Evolutionary conservation across 192 early-diverging fungal species (phyloP).

Genomic region (Coemansia sp.): DNA sequence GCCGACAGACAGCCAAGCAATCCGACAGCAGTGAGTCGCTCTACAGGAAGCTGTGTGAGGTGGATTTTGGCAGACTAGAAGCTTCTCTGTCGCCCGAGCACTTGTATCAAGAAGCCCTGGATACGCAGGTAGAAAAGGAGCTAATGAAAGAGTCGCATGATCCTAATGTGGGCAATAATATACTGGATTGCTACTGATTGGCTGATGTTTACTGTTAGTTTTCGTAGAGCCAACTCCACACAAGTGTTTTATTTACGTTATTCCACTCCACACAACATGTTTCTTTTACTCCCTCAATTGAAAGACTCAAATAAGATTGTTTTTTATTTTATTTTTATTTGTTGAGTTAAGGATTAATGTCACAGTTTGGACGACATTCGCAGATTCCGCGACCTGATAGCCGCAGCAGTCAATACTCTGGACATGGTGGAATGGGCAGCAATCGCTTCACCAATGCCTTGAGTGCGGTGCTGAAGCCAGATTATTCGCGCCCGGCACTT

Average conservation of each 20-base stretch:
- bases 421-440: conserved; percentile 12
- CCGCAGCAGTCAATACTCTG: conserved; percentile 10
- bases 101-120: conserved; percentile 51
- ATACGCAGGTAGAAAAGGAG: conserved; percentile 38
- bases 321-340: too few relatives aligned
- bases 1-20: background rate
- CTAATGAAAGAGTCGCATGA: conserved; percentile 43
- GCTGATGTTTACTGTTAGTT: background rate
- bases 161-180: conserved; percentile 49
- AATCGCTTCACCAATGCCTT: conserved; percentile 37
- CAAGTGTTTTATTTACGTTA: background rate
- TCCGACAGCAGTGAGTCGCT: conserved; percentile 1
- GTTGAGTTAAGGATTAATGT: too few relatives aligned
- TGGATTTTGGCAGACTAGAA: conserved; percentile 39
- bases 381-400: conserved; percentile 27
- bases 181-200: conserved; percentile 42
- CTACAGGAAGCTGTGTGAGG: conserved; percentile 11
- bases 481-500: conserved; percentile 18
- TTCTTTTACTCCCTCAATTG: too few relatives aligned
- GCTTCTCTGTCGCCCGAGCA: conserved; percentile 34
- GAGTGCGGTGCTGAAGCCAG: conserved; percentile 34
- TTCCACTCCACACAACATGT: too few relatives aligned
- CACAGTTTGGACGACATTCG: too few relatives aligned
- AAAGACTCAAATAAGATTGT: too few relatives aligned
- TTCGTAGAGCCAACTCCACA: background rate